Evolutionary conservation across 495 filamentous ascomycete genomes (phyloP).

Genomic region (Lindgomyces ingoldianus): DNA sequence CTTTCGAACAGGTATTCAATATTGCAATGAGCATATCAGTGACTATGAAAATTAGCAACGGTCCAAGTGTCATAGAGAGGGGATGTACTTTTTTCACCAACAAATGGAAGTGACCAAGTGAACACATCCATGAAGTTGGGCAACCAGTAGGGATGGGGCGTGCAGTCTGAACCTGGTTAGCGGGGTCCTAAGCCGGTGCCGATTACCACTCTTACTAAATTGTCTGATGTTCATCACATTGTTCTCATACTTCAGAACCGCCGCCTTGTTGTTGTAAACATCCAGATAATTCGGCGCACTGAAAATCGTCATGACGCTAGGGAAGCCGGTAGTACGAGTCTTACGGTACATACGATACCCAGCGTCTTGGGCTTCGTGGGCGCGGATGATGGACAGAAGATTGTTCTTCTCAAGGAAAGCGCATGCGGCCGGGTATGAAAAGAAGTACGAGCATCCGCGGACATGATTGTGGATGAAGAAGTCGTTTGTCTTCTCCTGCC

Average conservation of each 20-base stretch:
- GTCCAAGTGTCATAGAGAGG: background rate
- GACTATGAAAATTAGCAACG: constrained; percentile 47
- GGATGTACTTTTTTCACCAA: constrained; percentile 80
- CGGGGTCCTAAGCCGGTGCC: background rate
- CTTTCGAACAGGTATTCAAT: constrained; percentile 95
- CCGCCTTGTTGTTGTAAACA: constrained; percentile 99
- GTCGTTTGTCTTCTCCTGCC: constrained; percentile 95
- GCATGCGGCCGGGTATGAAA: constrained; percentile 97
- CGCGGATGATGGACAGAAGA: constrained; percentile 92
- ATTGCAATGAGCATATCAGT: constrained; percentile 99
- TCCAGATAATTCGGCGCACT: constrained; percentile 98
- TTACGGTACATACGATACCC: constrained; percentile 99
- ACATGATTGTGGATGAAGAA: constrained; percentile 98
- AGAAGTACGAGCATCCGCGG: constrained; percentile 97
- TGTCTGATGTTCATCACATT: constrained; percentile 99
- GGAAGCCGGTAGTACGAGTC: constrained; percentile 95
- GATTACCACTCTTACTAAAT: constrained; percentile 60
- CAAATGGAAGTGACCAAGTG: constrained; percentile 97
- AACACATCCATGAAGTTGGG: constrained; percentile 99
- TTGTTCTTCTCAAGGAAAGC: constrained; percentile 99
- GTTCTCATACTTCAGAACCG: constrained; percentile 98
- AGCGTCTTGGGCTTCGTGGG: constrained; percentile 98
- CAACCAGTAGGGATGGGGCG: constrained; percentile 97
- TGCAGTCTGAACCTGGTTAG: constrained; percentile 63
- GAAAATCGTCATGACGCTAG: constrained; percentile 99